Conservation (phyloP, 169 alveolate species). For the Cyclospora cayetanensis region DNA sequence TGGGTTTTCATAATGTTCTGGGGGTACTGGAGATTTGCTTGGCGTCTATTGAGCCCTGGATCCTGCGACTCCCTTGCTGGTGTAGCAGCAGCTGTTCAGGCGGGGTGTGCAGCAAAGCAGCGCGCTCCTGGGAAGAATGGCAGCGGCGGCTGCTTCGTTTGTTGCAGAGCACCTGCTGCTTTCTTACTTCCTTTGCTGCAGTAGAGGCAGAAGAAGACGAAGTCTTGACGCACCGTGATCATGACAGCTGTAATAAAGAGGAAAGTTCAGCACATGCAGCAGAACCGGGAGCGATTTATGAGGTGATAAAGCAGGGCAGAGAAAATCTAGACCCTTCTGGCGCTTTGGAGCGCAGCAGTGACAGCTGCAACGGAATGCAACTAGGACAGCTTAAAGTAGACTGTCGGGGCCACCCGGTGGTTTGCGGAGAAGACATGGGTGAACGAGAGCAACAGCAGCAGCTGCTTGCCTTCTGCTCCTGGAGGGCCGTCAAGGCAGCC, state of each 20-base stretch:
- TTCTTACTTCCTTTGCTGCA: not conserved
- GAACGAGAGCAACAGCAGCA: not conserved
- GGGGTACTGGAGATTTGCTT: slow-evolving; percentile 13
- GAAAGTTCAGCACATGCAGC: no score
- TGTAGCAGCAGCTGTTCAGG: not conserved
- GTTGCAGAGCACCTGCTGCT: not conserved
- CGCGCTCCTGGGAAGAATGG: not conserved
- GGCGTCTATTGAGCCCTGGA: not conserved
- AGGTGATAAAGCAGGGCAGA: no score
- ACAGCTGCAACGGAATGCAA: not conserved
- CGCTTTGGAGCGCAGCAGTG: no score
- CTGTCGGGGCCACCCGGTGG: slow-evolving; percentile 20
- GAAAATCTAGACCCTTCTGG: no score
- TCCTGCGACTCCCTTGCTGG: not conserved
- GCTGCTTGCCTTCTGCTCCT: slow-evolving; percentile 25
- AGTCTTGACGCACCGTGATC: no score
- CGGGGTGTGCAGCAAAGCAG: not conserved
- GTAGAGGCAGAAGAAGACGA: slow-evolving; percentile 2
- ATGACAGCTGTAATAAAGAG: no score
- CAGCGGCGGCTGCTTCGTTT: not conserved
- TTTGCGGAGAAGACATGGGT: not conserved
- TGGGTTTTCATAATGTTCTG: slow-evolving; percentile 8
- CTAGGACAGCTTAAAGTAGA: not conserved
- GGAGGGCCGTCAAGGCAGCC: slow-evolving; percentile 47
- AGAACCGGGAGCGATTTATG: no score